Conservation (phyloP, 2,329 filamentous ascomycete genomes). For the Cladophialophora bantiana region DNA sequence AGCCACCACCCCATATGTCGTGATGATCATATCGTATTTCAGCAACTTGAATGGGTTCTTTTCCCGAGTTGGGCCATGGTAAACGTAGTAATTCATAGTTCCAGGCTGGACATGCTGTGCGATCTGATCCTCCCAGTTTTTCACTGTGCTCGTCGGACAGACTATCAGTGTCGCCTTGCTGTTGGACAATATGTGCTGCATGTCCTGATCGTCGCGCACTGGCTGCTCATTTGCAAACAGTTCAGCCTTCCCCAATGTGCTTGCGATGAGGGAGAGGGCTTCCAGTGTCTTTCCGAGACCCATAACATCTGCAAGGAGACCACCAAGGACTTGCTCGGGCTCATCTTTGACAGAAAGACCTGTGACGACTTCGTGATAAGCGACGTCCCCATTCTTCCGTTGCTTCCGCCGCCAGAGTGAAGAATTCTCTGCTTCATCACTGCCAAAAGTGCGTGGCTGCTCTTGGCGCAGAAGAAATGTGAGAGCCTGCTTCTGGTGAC, state of each 20-base stretch:
- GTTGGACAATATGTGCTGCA: constrained; percentile 63
- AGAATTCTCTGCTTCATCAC: constrained; percentile 67
- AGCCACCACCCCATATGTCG: constrained; percentile 87
- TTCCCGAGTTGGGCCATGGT: constrained; percentile 80
- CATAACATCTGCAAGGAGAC: constrained; percentile 86
- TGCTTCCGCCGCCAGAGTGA: constrained; percentile 78
- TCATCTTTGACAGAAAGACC: constrained; percentile 66
- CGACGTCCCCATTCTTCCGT: constrained; percentile 62
- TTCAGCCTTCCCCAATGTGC: constrained; percentile 67
- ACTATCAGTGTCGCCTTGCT: constrained; percentile 82
- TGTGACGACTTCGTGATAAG: constrained; percentile 86
- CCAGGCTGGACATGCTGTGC: constrained; percentile 75
- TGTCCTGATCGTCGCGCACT: constrained; percentile 43
- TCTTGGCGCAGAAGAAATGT: constrained; percentile 86
- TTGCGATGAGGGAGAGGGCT: constrained; percentile 77
- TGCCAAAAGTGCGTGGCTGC: constrained; percentile 65
- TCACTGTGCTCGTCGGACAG: constrained; percentile 86
- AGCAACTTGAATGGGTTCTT: constrained; percentile 73
- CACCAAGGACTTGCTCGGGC: constrained; percentile 73
- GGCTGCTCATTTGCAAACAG: constrained; percentile 63
- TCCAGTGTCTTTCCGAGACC: constrained; percentile 87
- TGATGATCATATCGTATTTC: constrained; percentile 83
- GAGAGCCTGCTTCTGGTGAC: constrained; percentile 89
- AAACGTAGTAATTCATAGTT: constrained; percentile 76
- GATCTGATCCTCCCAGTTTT: constrained; percentile 95